These are phyloP conservation scores for Kazachstania martiniae DNA, from an alignment of 805 yeast species.

Conservation along the genomic window DNA sequence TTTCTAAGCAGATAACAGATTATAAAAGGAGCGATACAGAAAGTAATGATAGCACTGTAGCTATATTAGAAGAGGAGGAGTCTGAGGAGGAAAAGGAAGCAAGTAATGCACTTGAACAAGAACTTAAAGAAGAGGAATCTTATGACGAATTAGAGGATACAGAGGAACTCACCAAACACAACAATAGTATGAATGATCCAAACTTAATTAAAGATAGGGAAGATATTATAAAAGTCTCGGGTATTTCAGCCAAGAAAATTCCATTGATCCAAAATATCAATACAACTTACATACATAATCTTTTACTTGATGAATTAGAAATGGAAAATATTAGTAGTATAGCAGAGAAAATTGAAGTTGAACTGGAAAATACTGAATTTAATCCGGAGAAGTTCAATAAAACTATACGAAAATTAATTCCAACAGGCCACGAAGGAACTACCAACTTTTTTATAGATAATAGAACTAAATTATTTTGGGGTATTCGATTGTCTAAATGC, in stretches of 20 bases:
- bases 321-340: slow-evolving; percentile 23
- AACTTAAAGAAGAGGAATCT: slow-evolving; percentile 20
- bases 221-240: slow-evolving; percentile 4
- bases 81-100: slow-evolving; percentile 27
- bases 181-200: too few species aligned
- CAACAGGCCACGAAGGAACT: slow-evolving; percentile 40
- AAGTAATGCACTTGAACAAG: slow-evolving; percentile 5
- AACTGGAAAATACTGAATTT: slow-evolving; percentile 31
- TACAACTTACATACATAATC: slow-evolving; percentile 44
- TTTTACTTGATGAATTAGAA: slow-evolving; percentile 29
- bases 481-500: slow-evolving; percentile 35
- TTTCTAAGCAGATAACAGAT: slow-evolving; percentile 43
- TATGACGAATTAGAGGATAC: slow-evolving; percentile 21
- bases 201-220: slow-evolving; percentile 14
- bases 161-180: background rate
- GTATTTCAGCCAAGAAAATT: too few species aligned
- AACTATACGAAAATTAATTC: slow-evolving; percentile 42
- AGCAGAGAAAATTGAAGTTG: slow-evolving; percentile 31
- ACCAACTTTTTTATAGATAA: slow-evolving; percentile 41
- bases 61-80: slow-evolving; percentile 37
- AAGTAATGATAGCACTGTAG: slow-evolving; percentile 31
- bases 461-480: slow-evolving; percentile 43
- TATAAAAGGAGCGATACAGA: slow-evolving; percentile 22
- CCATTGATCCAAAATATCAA: slow-evolving; percentile 32
- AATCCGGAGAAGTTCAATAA: slow-evolving; percentile 40